These are phyloP conservation scores for Singerocomus inundabilis DNA, from an alignment of 1,284 basidiomycete species.

Conservation along the genomic window DNA sequence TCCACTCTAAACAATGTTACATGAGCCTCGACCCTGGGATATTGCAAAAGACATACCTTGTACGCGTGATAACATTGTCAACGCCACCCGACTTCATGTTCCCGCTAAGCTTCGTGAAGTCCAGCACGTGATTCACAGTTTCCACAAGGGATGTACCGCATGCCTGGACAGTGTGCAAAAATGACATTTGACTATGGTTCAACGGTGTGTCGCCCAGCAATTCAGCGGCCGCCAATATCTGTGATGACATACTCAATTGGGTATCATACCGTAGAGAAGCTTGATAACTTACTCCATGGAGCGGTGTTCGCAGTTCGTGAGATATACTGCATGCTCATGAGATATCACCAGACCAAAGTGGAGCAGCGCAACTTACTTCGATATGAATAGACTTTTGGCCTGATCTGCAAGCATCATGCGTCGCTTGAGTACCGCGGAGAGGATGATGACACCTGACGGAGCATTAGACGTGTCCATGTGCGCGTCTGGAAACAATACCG, in stretches of 20 bases:
- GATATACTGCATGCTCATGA: constrained; percentile 65
- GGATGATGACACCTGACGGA: constrained; percentile 79
- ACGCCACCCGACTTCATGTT: constrained; percentile 74
- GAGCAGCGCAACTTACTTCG: constrained; percentile 58
- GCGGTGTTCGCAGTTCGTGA: constrained; percentile 87
- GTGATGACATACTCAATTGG: constrained; percentile 10
- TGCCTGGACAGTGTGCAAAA: constrained; percentile 86
- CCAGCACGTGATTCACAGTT: constrained; percentile 94
- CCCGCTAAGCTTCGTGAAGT: constrained; percentile 96
- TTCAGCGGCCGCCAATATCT: constrained; percentile 90
- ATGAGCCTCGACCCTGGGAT: not conserved
- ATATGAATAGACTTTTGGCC: constrained; percentile 87
- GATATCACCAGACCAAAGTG: not conserved
- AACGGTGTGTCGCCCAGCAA: constrained; percentile 81
- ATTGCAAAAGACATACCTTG: constrained; percentile 42
- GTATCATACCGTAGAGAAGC: not conserved
- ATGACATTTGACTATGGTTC: constrained; percentile 81
- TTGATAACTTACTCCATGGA: constrained; percentile 67
- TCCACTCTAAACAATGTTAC: constrained; percentile 58
- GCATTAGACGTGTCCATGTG: constrained; percentile 10
- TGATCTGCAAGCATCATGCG: constrained; percentile 95
- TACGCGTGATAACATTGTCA: constrained; percentile 70
- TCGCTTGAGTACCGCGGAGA: constrained; percentile 90
- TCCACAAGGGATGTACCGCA: constrained; percentile 83
- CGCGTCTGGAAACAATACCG: constrained; percentile 39